Conservation (phyloP, 805 yeast genomes). For the Hanseniaspora meyeri region DNA sequence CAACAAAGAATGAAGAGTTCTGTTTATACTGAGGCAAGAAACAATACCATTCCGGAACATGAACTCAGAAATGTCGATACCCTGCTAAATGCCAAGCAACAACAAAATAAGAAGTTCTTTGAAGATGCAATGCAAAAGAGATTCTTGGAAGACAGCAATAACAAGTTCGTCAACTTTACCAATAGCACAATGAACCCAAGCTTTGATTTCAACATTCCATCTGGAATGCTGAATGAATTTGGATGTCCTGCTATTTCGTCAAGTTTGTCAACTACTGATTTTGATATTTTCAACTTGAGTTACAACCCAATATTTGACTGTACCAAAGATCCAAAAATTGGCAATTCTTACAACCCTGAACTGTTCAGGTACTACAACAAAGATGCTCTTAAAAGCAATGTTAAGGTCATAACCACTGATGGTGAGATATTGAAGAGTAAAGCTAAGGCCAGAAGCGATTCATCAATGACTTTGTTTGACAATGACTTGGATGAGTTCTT, state of each 20-base stretch:
- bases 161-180: conserved; percentile 70
- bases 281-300: conserved; percentile 51
- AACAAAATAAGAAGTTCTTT: conserved; percentile 70
- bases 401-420: conserved; percentile 19
- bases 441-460: conserved; percentile 24
- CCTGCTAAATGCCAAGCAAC: conserved; percentile 61
- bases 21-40: conserved; percentile 76
- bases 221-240: conserved; percentile 27
- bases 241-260: conserved; percentile 54
- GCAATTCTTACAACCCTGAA: conserved; percentile 17
- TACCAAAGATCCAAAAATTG: conserved; percentile 19
- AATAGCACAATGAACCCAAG: conserved; percentile 79
- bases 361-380: conserved; percentile 4
- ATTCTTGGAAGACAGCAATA: conserved; percentile 44
- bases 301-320: conserved; percentile 29
- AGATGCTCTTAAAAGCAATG: conserved; percentile 25
- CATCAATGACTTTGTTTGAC: background rate
- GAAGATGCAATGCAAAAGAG: conserved; percentile 68
- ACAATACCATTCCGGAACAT: conserved; percentile 86
- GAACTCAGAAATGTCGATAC: conserved; percentile 73
- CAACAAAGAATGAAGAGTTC: conserved; percentile 31
- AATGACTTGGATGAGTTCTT: conserved; percentile 4
- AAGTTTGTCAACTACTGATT: conserved; percentile 57
- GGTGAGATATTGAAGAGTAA: conserved; percentile 21
- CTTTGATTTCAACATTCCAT: conserved; percentile 52